Base-by-base conservation (phyloP, 2,329 filamentous ascomycete genomes). In the Colletotrichum sp. region DNA sequence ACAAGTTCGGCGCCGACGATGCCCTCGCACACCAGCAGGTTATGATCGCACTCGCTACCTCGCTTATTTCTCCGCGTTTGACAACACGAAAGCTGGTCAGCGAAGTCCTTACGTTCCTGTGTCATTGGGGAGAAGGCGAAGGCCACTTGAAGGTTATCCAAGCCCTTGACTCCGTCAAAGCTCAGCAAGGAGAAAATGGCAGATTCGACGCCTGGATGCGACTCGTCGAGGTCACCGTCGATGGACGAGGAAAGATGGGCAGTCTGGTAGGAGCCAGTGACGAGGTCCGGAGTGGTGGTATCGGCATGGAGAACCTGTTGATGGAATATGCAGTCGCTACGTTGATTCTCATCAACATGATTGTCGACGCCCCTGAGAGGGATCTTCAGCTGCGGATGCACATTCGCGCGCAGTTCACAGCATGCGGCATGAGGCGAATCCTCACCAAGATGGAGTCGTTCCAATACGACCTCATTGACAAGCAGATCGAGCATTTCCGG, bases 301-400 rank as follows among this genome's bases (percentile, higher is more conserved):
- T 98, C 82, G 97, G 97, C 84, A 98, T 99, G 93, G 97, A 99
- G 90, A 99, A 99, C 85, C 89, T 98, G 81, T 90, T 99, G 70
- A 99, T 99, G 97, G 97, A 99, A 90, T 99, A 99, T 83, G 96
- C 96, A 52, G 95, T 99, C 65, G 95, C 96, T 39, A 98, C 96
- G 3, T 91, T 99, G 81, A 96, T 99, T 83, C 90, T 99, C 82
- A 92, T 99, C 89, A 99, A 99, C 87, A 98, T 98, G 94, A 91
- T 99, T 80, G 93, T 99, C 77, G 97, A 99, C 85, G 95, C 96
- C 5, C 94, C 96, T 0, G 95, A 98, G 82, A 91, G 92, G 80
- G 97, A 99, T 82, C 88, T 99, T 79, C 95, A 98, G 86, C 88
- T 99, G 78, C 93, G 97, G 83, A 95, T 98, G 83, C 97, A 99